phyloP scores from a whole-genome alignment of 352 stramenopile species.

The Peronospora tabacina region DNA sequence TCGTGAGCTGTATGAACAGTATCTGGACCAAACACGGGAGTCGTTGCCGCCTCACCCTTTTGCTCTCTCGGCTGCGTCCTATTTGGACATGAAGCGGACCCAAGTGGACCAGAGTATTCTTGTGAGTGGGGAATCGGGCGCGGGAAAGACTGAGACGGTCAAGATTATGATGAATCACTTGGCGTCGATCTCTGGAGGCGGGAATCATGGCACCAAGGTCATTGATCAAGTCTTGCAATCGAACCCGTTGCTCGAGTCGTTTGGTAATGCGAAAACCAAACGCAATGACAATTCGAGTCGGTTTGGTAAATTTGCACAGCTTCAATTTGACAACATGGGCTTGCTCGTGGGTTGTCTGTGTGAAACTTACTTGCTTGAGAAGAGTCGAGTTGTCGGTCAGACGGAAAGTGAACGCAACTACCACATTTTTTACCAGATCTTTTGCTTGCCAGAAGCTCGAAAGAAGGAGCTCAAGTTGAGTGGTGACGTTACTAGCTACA shows the following conservation, averaged over 20 bases:
- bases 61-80: constrained; percentile 57
- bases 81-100: constrained; percentile 65
- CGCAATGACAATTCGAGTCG: constrained; percentile 77
- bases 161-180: constrained; percentile 90
- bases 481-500: constrained; percentile 56
- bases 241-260: constrained; percentile 69
- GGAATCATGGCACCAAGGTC: constrained; percentile 55
- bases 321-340: constrained; percentile 60
- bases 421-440: constrained; percentile 97
- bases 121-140: constrained; percentile 80
- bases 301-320: constrained; percentile 77
- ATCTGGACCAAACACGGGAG: constrained; percentile 48
- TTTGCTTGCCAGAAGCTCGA: constrained; percentile 39
- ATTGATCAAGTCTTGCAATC: constrained; percentile 77
- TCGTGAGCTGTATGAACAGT: constrained; percentile 56
- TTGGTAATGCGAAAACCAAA: constrained; percentile 80
- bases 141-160: constrained; percentile 92
- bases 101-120: constrained; percentile 83
- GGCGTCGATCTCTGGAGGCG: constrained; percentile 63
- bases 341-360: constrained; percentile 60
- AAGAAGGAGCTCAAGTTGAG: constrained; percentile 51
- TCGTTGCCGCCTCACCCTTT: constrained; percentile 58
- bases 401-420: constrained; percentile 92
- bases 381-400: constrained; percentile 90
- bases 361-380: constrained; percentile 95